Evolutionary conservation across 352 stramenopile genomes (phyloP).

Genomic region (Discostella stelligera): DNA sequence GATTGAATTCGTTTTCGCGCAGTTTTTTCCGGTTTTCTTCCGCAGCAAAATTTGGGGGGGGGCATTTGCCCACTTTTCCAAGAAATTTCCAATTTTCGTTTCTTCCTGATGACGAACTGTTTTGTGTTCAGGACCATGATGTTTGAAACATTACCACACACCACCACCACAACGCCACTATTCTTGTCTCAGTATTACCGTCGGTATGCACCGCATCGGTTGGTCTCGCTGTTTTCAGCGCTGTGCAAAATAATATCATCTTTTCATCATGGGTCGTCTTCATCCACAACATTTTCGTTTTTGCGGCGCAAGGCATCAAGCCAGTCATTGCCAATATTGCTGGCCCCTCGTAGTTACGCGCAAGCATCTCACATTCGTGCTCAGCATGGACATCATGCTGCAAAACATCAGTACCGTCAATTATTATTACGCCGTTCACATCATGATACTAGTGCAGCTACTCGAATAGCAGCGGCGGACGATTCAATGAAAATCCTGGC

Average conservation of each 20-base stretch:
- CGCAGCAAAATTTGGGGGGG: too few species aligned
- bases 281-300: background rate
- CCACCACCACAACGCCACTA: too few species aligned
- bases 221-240: background rate
- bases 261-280: background rate
- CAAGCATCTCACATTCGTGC: slow-evolving; percentile 12
- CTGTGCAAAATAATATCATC: background rate
- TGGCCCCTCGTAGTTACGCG: background rate
- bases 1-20: too few species aligned
- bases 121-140: too few species aligned
- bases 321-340: background rate
- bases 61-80: too few species aligned
- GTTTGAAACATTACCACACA: too few species aligned
- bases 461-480: slow-evolving; percentile 53
- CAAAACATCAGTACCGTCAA: slow-evolving; percentile 48
- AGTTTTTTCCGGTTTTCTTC: too few species aligned
- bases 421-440: slow-evolving; percentile 29
- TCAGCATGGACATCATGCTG: slow-evolving; percentile 36
- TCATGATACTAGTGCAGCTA: slow-evolving; percentile 56
- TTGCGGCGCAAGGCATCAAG: background rate
- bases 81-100: too few species aligned
- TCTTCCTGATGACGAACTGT: too few species aligned
- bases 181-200: too few species aligned
- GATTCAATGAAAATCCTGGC: slow-evolving; percentile 24
- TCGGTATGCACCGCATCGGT: background rate